These are phyloP conservation scores for Pythium aristosporum DNA, from an alignment of 352 stramenopile genomes.

Conservation along the genomic window DNA sequence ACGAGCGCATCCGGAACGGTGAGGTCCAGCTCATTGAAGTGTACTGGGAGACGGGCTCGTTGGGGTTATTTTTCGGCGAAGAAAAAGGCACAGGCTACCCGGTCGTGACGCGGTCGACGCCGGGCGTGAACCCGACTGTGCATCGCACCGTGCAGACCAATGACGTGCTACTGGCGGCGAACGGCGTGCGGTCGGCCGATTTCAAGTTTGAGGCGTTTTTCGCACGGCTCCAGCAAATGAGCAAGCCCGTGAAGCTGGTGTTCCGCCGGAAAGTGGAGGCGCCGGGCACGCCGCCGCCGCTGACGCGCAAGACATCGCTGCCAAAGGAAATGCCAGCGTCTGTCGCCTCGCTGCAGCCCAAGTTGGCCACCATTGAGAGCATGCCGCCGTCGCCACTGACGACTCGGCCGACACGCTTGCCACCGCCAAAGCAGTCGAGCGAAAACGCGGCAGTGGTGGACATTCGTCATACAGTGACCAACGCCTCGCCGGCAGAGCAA, in stretches of 20 bases:
- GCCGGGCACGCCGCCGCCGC: slow-evolving; percentile 17
- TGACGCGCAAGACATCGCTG: slow-evolving; percentile 16
- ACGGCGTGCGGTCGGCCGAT: slow-evolving; percentile 63
- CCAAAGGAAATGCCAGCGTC: slow-evolving; percentile 5
- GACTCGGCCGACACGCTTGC: slow-evolving; percentile 7
- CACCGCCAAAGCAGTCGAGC: not conserved
- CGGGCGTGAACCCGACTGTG: slow-evolving; percentile 66
- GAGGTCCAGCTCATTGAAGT: slow-evolving; percentile 66
- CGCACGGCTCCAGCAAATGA: slow-evolving; percentile 77
- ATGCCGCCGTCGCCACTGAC: not conserved
- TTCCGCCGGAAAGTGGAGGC: slow-evolving; percentile 40
- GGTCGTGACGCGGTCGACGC: slow-evolving; percentile 74
- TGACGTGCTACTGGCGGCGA: slow-evolving; percentile 79
- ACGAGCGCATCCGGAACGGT: slow-evolving; percentile 6
- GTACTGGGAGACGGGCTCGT: slow-evolving; percentile 73
- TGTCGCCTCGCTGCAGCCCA: not conserved
- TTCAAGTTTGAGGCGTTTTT: slow-evolving; percentile 86
- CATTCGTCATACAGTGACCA: slow-evolving; percentile 3
- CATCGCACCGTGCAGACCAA: slow-evolving; percentile 69
- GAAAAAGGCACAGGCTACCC: slow-evolving; percentile 63
- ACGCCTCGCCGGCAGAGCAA: not conserved
- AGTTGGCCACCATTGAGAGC: not conserved
- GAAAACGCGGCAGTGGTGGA: not conserved
- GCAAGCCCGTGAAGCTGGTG: slow-evolving; percentile 76
- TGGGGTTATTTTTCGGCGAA: slow-evolving; percentile 86